Base-by-base conservation (phyloP, 345 rosid genomes). In the Pistacia vera region DNA sequence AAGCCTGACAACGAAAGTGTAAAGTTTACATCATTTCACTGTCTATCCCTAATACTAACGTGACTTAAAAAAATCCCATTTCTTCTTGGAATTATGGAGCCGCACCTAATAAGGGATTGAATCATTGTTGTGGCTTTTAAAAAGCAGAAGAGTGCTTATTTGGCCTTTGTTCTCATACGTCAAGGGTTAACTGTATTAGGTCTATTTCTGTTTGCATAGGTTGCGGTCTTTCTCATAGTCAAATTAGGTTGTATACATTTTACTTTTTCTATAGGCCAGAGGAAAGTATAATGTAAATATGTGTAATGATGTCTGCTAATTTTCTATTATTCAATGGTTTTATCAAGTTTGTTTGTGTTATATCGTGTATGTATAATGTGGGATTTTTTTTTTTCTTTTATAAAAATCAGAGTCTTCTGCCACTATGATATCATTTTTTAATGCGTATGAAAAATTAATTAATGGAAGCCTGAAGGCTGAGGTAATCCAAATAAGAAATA, bases 1-100 rank as follows among this genome's bases (percentile, higher is more conserved):
- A 71, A 75, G 79, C 80, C 57, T 76, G 86, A 84, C 82, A 81
- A 65, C 82, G 59, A 11, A 81, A 76, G 66, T 77, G 74, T 86
- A 83, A 80, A 77, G 81, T 77, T 79, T 63, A 12, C 22, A 30
- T 66, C 68, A 66, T 61, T 69, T 75, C 72, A 66, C 11, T 46
- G 66, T 63, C 63, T 69, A 46, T 61, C 41, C 46, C 70, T 30
- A 74, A 28, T 44, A 70, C 85, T 83, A 77, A 73, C 83, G 52
- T 68, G 74, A 63, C 79, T 44, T 33, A 54, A 75, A 72, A 56
- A 44, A 16, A 12, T 61, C 20, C 62, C 54, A 51, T 20, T 38
- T 59, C 71, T 63, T 48, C 33, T 63, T 30, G 35, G 54, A 54
- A 18, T 59, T 59, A 35, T 71, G 79, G 51, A 35, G 68, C 25